A percentile compares a stretch with the other conserved stretches of the same genome.
Evolutionary conservation across 352 stramenopile species (phyloP).

Genomic region (Phytophthora tentaculata): DNA sequence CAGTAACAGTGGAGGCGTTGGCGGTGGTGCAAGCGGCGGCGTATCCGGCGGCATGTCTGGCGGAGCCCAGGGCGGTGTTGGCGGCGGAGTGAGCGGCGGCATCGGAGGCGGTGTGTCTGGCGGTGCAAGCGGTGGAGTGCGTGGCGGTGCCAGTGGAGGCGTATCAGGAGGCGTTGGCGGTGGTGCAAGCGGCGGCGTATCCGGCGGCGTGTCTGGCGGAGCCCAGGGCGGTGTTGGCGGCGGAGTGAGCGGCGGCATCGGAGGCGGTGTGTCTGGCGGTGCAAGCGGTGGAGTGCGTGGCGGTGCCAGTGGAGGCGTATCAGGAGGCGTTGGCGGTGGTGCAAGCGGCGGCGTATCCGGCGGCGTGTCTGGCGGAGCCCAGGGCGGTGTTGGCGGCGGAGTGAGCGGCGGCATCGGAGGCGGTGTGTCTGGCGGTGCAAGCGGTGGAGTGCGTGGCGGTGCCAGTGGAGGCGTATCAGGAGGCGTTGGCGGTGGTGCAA

Average conservation of each 20-base stretch:
- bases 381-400: neutral
- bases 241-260: neutral
- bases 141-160: neutral
- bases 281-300: no score
- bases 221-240: neutral
- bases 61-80: no score
- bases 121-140: neutral
- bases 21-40: no score
- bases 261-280: neutral
- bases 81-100: no score
- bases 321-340: neutral
- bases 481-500: neutral
- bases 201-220: slow-evolving; percentile 1
- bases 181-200: neutral
- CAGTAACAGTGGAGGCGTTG: neutral
- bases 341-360: neutral
- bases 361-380: no score
- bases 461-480: neutral
- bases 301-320: neutral
- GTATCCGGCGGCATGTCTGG: neutral
- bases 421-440: neutral
- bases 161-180: slow-evolving; percentile 1
- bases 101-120: no score
- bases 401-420: neutral
- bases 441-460: no score